phyloP scores from a whole-genome alignment of 352 stramenopile species.

The Achlya hypogyna region DNA sequence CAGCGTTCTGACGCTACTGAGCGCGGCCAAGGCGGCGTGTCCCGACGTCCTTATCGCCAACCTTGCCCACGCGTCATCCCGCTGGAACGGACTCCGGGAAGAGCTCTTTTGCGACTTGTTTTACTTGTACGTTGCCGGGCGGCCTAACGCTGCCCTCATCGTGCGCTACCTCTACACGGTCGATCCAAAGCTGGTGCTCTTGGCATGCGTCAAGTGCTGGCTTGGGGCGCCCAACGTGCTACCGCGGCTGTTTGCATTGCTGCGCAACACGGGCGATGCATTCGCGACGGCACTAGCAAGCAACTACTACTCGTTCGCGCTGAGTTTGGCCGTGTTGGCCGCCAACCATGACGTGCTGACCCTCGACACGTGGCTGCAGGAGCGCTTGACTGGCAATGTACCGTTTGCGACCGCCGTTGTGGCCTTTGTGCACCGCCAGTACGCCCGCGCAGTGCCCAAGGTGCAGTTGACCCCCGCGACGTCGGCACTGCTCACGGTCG shows the following conservation, averaged over 20 bases:
- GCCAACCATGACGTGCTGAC: conserved; percentile 81
- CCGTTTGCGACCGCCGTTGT: conserved; percentile 78
- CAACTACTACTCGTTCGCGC: conserved; percentile 84
- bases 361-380: conserved; percentile 73
- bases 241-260: conserved; percentile 70
- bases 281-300: conserved; percentile 77
- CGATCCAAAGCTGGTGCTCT: conserved; percentile 76
- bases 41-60: conserved; percentile 83
- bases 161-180: conserved; percentile 83
- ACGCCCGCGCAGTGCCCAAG: conserved; percentile 72
- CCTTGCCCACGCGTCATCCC: conserved; percentile 57
- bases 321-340: conserved; percentile 70
- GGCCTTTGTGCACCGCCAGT: conserved; percentile 80
- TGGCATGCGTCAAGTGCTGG: conserved; percentile 82
- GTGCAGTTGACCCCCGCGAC: conserved; percentile 68
- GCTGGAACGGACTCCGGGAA: conserved; percentile 74
- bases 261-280: conserved; percentile 74
- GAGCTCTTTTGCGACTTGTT: conserved; percentile 85
- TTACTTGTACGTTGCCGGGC: conserved; percentile 65
- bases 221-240: conserved; percentile 66
- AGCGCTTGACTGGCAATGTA: conserved; percentile 41
- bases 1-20: conserved; percentile 69
- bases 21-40: conserved; percentile 72
- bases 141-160: conserved; percentile 77
- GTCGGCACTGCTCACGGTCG: conserved; percentile 70